These are phyloP conservation scores for Leccinum sublutescens DNA, from an alignment of 768 basidiomycete species.

Conservation along the genomic window DNA sequence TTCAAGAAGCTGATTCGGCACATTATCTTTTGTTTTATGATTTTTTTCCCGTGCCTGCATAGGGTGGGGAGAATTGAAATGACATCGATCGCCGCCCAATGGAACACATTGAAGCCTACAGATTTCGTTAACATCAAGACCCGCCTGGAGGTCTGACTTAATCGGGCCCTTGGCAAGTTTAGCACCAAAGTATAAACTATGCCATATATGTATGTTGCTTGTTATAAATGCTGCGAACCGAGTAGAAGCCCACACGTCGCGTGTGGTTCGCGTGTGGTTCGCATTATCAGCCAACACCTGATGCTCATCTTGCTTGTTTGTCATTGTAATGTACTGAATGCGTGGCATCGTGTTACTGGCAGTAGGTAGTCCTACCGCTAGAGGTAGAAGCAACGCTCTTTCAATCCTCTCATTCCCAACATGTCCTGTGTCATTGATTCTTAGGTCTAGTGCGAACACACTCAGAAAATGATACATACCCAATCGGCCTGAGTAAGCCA, in stretches of 20 bases:
- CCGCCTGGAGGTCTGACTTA: slow-evolving; percentile 50
- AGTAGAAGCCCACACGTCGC: background rate
- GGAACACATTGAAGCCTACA: slow-evolving; percentile 47
- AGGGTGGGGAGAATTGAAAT: slow-evolving; percentile 62
- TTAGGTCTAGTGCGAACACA: slow-evolving; percentile 7
- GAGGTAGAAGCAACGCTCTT: slow-evolving; percentile 79
- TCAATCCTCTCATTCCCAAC: slow-evolving; percentile 77
- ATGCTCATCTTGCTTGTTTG: background rate
- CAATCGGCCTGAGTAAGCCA: slow-evolving; percentile 90
- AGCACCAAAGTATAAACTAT: slow-evolving; percentile 19
- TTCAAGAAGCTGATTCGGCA: slow-evolving; percentile 10
- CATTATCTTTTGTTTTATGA: background rate
- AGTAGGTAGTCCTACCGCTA: slow-evolving; percentile 39
- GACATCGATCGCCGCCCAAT: slow-evolving; percentile 44
- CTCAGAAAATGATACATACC: slow-evolving; percentile 45
- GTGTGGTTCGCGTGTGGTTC: slow-evolving; percentile 3
- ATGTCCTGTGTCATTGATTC: slow-evolving; percentile 49
- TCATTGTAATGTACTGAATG: slow-evolving; percentile 18
- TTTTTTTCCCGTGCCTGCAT: slow-evolving; percentile 5
- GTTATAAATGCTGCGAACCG: slow-evolving; percentile 11
- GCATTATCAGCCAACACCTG: background rate
- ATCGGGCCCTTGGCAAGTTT: background rate
- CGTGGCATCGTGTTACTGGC: background rate
- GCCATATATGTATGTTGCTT: slow-evolving; percentile 15
- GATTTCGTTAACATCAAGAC: slow-evolving; percentile 55